Base-by-base conservation (phyloP, 148 eudicot species). In the Rheum nobile region DNA sequence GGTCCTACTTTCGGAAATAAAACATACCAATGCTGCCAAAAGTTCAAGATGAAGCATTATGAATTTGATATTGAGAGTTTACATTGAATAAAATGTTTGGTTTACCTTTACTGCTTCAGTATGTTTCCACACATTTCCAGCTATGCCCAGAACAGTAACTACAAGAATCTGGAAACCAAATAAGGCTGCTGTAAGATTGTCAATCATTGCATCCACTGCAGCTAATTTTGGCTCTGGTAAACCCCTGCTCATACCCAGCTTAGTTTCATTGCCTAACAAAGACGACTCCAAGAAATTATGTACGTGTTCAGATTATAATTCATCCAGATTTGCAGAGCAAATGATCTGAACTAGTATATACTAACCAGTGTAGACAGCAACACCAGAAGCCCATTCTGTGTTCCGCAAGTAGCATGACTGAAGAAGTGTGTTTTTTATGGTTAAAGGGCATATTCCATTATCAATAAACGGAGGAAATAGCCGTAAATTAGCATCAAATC, bases 351-450 rank as follows among this genome's bases (percentile, higher is more conserved):
- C 29, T 21, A 55, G 31, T 9, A 41, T 35, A 22, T 48, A 78
- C 90, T 82, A 80, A 83, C 98, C 97, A 72, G 98, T 91, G 75
- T 94, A 94, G 73, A 94, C 81, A 76, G 98, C 97, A 80, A 89
- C 98, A 65, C 98, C 97, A 80, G 97, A 94, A 81, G 91, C 98
- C 98, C 98, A 94, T 84, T 94, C 97, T 72, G 93, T 94, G 78
- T 94, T 94, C 84, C 97, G 76, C 82, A 94, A 82, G 88, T 94
- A 94, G 89, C 98, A 94, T 75, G 98, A 91, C 65, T 94, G 98
- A 75, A 94, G 97, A 79, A 94, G 81, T 41, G 97, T 94, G 74
- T 94, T 91, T 79, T 91, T 91, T 28, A 91, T 94, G 75, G 96
- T 91, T 77, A 94, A 57, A 75, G 98, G 93, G 78, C 92, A 88